These are phyloP conservation scores for Hypoxylon sp. DNA, from an alignment of 2,329 filamentous ascomycete species.

Conservation along the genomic window DNA sequence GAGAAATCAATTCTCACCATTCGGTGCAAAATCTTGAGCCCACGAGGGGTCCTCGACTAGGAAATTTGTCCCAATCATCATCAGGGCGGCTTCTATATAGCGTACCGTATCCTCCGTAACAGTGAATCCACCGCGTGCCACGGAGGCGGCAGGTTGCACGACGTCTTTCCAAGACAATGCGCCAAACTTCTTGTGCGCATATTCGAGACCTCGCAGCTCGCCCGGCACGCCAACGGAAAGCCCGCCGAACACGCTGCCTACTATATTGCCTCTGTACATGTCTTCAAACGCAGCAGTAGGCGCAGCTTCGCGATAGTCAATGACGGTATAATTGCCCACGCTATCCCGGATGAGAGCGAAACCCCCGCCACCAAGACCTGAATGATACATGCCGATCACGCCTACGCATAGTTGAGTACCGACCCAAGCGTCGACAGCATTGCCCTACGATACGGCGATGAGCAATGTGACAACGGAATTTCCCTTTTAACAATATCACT, in stretches of 20 bases:
- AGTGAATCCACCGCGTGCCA: constrained; percentile 81
- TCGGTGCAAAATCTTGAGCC: constrained; percentile 89
- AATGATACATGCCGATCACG: constrained; percentile 81
- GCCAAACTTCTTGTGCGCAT: constrained; percentile 81
- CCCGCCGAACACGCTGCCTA: constrained; percentile 77
- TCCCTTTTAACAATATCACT: constrained; percentile 27
- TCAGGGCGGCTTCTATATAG: constrained; percentile 73
- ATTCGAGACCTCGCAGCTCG: constrained; percentile 82
- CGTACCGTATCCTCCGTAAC: constrained; percentile 80
- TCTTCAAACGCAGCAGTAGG: constrained; percentile 84
- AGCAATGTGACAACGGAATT: constrained; percentile 2
- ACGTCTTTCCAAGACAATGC: constrained; percentile 77
- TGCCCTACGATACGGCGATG: constrained; percentile 63
- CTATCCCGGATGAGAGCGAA: constrained; percentile 84
- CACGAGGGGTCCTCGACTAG: constrained; percentile 81
- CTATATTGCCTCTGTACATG: constrained; percentile 83
- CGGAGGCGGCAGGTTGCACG: constrained; percentile 77
- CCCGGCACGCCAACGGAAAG: constrained; percentile 79
- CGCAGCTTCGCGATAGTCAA: constrained; percentile 92
- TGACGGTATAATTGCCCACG: constrained; percentile 81
- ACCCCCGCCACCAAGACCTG: constrained; percentile 89
- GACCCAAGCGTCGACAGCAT: constrained; percentile 81
- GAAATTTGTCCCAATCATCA: constrained; percentile 66
- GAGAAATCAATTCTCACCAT: constrained; percentile 59
- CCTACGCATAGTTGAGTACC: constrained; percentile 82